These are phyloP conservation scores for Ceratocystis ficicola DNA, from an alignment of 2,329 filamentous ascomycete genomes.

Conservation along the genomic window DNA sequence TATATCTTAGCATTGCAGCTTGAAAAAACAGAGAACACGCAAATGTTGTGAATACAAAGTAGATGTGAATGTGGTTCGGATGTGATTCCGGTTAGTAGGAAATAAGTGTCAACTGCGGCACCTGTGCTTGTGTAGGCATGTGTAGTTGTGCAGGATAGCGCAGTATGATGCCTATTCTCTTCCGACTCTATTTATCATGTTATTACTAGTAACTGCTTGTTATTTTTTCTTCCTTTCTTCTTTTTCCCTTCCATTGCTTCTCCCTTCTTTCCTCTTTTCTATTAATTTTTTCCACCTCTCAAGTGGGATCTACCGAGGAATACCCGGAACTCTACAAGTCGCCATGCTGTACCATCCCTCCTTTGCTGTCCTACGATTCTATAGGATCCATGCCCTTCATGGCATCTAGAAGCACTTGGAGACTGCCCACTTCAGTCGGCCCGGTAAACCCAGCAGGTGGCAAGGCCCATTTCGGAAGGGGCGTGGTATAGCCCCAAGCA, in stretches of 20 bases:
- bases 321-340: neutral
- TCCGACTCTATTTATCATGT: neutral
- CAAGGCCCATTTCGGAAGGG: slow-evolving; percentile 74
- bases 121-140: neutral
- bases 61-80: too few species aligned
- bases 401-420: slow-evolving; percentile 48
- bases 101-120: neutral
- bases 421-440: slow-evolving; percentile 52
- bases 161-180: neutral
- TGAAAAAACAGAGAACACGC: too few species aligned
- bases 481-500: slow-evolving; percentile 76
- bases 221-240: neutral
- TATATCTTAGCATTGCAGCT: neutral
- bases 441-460: slow-evolving; percentile 63
- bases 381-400: slow-evolving; percentile 34
- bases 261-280: neutral
- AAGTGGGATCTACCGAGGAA: neutral
- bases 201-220: neutral
- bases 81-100: neutral
- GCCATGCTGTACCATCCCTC: neutral
- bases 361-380: slow-evolving; percentile 3
- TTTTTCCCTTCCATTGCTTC: neutral
- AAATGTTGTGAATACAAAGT: too few species aligned
- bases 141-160: neutral
- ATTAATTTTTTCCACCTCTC: neutral